These are phyloP conservation scores for Tylopilus felleus DNA, from an alignment of 768 basidiomycete species.

Conservation along the genomic window DNA sequence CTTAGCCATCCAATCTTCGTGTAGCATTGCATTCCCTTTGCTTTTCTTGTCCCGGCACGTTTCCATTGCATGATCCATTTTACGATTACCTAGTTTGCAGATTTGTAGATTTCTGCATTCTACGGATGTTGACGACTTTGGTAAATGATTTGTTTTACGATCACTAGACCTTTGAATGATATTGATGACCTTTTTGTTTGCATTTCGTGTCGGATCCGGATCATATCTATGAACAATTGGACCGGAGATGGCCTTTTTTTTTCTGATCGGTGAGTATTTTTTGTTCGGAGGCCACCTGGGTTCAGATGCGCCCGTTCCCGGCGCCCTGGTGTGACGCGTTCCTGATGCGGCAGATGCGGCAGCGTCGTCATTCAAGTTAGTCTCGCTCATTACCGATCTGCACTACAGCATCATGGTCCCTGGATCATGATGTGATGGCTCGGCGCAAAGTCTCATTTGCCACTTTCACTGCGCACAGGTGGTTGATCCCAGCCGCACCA, in stretches of 20 bases:
- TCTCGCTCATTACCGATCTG: background rate
- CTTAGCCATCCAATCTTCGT: slow-evolving; percentile 28
- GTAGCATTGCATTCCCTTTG: slow-evolving; percentile 35
- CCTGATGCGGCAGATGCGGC: background rate
- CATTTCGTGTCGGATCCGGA: slow-evolving; percentile 16
- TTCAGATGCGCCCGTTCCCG: background rate
- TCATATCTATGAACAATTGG: slow-evolving; percentile 4
- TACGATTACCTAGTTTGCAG: slow-evolving; percentile 18
- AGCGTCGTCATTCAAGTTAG: background rate
- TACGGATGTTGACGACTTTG: slow-evolving; percentile 19
- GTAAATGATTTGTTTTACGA: slow-evolving; percentile 26
- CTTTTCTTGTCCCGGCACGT: slow-evolving; percentile 12
- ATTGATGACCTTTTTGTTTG: slow-evolving; percentile 16
- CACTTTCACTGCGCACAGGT: background rate
- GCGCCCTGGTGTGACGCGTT: background rate
- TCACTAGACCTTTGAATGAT: slow-evolving; percentile 21
- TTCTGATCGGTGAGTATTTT: slow-evolving; percentile 1
- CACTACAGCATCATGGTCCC: background rate
- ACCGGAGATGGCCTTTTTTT: background rate
- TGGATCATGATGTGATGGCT: background rate
- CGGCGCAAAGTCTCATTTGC: background rate
- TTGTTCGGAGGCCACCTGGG: background rate
- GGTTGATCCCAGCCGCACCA: background rate
- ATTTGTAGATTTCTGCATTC: slow-evolving; percentile 34
- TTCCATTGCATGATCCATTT: slow-evolving; percentile 13